Conservation (phyloP, 2,329 filamentous ascomycete species). For the Phyllosticta ampelicida region DNA sequence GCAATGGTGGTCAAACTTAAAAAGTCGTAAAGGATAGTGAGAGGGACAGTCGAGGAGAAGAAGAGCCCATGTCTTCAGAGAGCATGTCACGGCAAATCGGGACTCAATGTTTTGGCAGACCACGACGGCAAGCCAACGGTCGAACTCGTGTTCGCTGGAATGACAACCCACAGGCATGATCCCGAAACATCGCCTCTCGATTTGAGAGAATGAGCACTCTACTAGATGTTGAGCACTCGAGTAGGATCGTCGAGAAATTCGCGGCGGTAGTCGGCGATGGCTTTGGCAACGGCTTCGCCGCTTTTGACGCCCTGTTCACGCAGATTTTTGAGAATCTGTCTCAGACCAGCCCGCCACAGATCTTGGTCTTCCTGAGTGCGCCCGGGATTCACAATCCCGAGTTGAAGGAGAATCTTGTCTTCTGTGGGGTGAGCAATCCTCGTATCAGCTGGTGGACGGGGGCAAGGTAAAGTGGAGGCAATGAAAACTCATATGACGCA, state of each 20-base stretch:
- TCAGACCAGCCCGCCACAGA: constrained; percentile 32
- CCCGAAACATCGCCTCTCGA: not conserved
- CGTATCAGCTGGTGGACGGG: constrained; percentile 27
- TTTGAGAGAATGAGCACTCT: not conserved
- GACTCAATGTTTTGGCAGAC: not conserved
- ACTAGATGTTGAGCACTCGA: constrained; percentile 25
- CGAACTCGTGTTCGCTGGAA: not conserved
- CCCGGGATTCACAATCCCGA: constrained; percentile 53
- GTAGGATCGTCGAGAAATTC: constrained; percentile 31
- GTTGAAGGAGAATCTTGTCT: constrained; percentile 60
- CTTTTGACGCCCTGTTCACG: constrained; percentile 27
- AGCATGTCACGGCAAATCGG: constrained; percentile 6
- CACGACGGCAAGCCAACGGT: not conserved
- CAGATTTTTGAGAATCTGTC: constrained; percentile 26
- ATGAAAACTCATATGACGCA: constrained; percentile 43
- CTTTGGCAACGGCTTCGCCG: constrained; percentile 27
- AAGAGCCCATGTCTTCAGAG: constrained; percentile 2
- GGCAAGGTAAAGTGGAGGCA: constrained; percentile 3
- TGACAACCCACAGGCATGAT: not conserved
- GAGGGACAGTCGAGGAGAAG: not conserved
- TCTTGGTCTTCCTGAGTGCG: constrained; percentile 51
- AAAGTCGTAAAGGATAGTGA: not conserved
- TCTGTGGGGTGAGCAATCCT: constrained; percentile 38
- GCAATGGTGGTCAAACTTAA: not conserved
- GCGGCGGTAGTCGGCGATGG: constrained; percentile 30